Base-by-base conservation (phyloP, 1,139 yeast genomes). In the Hansenula lynferdii region DNA sequence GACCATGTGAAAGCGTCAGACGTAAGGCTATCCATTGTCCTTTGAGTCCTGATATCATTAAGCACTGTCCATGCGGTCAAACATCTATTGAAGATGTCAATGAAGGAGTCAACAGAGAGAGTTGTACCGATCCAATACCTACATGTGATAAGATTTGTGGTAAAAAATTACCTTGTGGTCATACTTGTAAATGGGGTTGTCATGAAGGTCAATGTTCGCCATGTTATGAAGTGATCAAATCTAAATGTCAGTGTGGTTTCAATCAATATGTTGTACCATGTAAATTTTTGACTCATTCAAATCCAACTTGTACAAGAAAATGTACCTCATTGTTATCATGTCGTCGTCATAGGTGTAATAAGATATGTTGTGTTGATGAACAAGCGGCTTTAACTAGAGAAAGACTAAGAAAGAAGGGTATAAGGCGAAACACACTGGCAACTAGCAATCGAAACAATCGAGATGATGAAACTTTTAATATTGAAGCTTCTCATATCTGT, bases 401-500 rank as follows among this genome's bases (percentile, higher is more conserved):
- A 50, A 62, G 84, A 25, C 64, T 64, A 14, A 62, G 77, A 37
- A 75, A 75, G 50, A 79, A 77, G 52, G 61, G 56, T 23, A 45
- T 60, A 41, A 58, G 64, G 63, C 57, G 65, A 60, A 55, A 63
- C 60, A 35, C 58, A 59, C 42, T 61, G 58, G 22, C 61, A 57
- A 42, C 41, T 3, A 31, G 10, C 23, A 49, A 52, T 33, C 44
- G 38, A 28, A 39, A 42, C 40, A 53, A 61, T 30, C 58, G 57
- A 20, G 61, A 64, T 12, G 80, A 77, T 42, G 70, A 77, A 28
- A 72, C 80, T 58, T 64, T 74, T 9, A 25, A 29, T 2, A 76
- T 85, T 26, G 96, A 89, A 56, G 80, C 90, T 1, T 71, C 69
- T 6, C 97, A 89, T 60, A 72, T 85, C 12, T 89, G 97, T 63